Evolutionary conservation across 2,329 filamentous ascomycete genomes (phyloP).

Genomic region (Pyrenochaeta sp.): DNA sequence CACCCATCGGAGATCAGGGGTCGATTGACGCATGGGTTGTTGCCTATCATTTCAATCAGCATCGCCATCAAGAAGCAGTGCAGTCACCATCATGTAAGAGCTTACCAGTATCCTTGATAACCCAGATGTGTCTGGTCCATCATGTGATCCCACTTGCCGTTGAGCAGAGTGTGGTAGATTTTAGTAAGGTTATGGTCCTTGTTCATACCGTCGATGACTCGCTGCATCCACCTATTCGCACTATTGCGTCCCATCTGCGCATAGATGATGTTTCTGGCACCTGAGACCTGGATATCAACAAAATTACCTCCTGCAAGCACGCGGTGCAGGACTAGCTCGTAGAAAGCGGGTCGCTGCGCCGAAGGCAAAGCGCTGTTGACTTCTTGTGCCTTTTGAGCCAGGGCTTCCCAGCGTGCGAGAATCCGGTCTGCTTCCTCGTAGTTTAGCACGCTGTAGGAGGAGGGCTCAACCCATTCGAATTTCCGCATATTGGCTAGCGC

Average conservation of each 20-base stretch:
- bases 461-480: slow-evolving; percentile 68
- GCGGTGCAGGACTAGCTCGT: slow-evolving; percentile 69
- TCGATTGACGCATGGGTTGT: slow-evolving; percentile 75
- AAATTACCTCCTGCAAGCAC: slow-evolving; percentile 66
- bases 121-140: slow-evolving; percentile 53
- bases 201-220: slow-evolving; percentile 48
- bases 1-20: slow-evolving; percentile 68
- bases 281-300: slow-evolving; percentile 57
- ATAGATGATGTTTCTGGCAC: slow-evolving; percentile 49
- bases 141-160: slow-evolving; percentile 53
- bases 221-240: slow-evolving; percentile 48
- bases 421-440: slow-evolving; percentile 70
- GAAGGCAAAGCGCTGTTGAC: slow-evolving; percentile 64
- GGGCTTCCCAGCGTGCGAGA: slow-evolving; percentile 62
- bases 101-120: slow-evolving; percentile 51
- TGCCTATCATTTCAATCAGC: slow-evolving; percentile 58
- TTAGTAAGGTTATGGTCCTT: slow-evolving; percentile 47
- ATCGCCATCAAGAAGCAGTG: neutral
- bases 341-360: slow-evolving; percentile 65
- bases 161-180: slow-evolving; percentile 46
- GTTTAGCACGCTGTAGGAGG: slow-evolving; percentile 68
- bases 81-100: slow-evolving; percentile 49
- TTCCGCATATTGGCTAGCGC: slow-evolving; percentile 67
- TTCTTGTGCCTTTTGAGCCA: slow-evolving; percentile 63
- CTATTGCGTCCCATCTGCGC: slow-evolving; percentile 49